Percentiles rank a stretch among this genome's conserved stretches.
These are phyloP conservation scores for Suillus hirtellus DNA, from an alignment of 768 basidiomycete genomes.

Conservation along the genomic window DNA sequence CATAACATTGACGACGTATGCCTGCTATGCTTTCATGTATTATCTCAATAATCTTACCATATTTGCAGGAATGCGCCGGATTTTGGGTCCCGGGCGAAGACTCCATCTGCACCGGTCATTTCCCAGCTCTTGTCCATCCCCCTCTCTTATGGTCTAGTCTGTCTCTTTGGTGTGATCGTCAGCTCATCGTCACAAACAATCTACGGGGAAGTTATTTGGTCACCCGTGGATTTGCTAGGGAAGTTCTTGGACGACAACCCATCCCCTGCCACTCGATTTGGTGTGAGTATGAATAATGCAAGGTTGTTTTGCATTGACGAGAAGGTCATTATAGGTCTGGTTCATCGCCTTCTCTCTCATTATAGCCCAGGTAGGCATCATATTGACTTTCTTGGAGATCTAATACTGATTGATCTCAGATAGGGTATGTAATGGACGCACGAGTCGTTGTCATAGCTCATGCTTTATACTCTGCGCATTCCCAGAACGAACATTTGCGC, in stretches of 20 bases:
- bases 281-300: slow-evolving; percentile 33
- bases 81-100: slow-evolving; percentile 57
- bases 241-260: slow-evolving; percentile 62
- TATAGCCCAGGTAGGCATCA: slow-evolving; percentile 54
- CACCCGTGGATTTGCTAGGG: slow-evolving; percentile 63
- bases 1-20: slow-evolving; percentile 65
- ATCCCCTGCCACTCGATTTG: slow-evolving; percentile 60
- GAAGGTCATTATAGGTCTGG: slow-evolving; percentile 45
- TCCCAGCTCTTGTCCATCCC: slow-evolving; percentile 70
- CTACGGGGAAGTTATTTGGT: slow-evolving; percentile 74
- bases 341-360: slow-evolving; percentile 75
- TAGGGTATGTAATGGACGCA: neutral
- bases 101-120: slow-evolving; percentile 50
- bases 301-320: slow-evolving; percentile 4
- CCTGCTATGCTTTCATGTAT: slow-evolving; percentile 9
- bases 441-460: slow-evolving; percentile 20
- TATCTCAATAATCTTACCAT: neutral
- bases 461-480: neutral
- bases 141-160: slow-evolving; percentile 64
- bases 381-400: neutral
- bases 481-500: slow-evolving; percentile 65
- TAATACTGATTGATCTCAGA: slow-evolving; percentile 4
- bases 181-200: slow-evolving; percentile 68
- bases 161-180: slow-evolving; percentile 76
- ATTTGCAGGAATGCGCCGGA: slow-evolving; percentile 57